Percentiles rank a stretch among this genome's conserved stretches.
phyloP scores from a whole-genome alignment of 768 basidiomycete genomes.

The Agaricus blazei region DNA sequence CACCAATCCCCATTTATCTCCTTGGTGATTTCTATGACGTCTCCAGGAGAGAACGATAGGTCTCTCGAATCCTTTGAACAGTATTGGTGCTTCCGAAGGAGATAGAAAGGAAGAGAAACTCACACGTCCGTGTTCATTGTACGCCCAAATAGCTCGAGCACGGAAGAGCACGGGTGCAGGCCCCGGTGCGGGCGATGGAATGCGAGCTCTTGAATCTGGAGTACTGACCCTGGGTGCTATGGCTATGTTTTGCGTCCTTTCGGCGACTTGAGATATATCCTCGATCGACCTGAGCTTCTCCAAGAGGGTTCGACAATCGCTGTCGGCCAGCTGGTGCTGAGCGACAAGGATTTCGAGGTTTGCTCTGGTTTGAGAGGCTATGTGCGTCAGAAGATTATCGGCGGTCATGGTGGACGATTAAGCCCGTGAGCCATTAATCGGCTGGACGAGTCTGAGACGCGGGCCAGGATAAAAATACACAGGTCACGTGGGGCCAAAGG shows the following conservation, averaged over 20 bases:
- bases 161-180: conserved; percentile 24
- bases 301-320: conserved; percentile 42
- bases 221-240: background rate
- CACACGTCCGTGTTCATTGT: conserved; percentile 57
- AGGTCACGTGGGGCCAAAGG: background rate
- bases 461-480: background rate
- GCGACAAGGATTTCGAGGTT: conserved; percentile 51
- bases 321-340: conserved; percentile 39
- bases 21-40: conserved; percentile 66
- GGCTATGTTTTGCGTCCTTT: background rate
- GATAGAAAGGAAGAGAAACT: conserved; percentile 8
- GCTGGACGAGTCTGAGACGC: background rate
- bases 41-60: conserved; percentile 67
- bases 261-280: background rate
- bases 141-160: conserved; percentile 58
- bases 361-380: conserved; percentile 49
- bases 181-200: conserved; percentile 9
- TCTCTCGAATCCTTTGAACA: conserved; percentile 59
- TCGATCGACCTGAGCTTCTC: conserved; percentile 28
- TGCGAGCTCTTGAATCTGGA: background rate
- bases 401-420: background rate
- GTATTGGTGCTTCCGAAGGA: background rate
- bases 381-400: conserved; percentile 33
- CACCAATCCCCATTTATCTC: conserved; percentile 86
- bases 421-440: background rate